Evolutionary conservation across 2,329 filamentous ascomycete species (phyloP), one percentile per base, ranked within the genome.

Genomic region (Colletotrichum chlorophyti): DNA sequence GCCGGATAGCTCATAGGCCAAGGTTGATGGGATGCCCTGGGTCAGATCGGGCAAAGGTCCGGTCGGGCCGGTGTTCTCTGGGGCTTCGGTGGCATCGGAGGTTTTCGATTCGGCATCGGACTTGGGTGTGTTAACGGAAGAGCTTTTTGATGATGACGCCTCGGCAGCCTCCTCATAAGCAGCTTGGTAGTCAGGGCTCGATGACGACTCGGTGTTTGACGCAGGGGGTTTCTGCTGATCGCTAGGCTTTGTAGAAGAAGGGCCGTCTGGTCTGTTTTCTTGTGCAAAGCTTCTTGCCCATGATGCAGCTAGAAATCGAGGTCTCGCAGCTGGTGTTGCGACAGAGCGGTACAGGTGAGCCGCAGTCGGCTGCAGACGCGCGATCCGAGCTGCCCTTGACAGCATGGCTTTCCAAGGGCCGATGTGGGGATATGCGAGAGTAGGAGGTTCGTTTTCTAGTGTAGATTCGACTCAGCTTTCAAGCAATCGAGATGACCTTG

Each of bases 21-120:
- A 83, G 1, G 93, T 97, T 2, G 93, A 97, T 0, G 94, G 94
- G 62, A 98, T 96, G 63, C 94, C 94, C 69, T 94, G 89, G n/a
- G 92, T 95, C 40, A 98, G 82, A 71, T 98, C 93, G 50, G 94
- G 94, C 11, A 97, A 84, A 50, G 91, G 88, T 67, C 88, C 83
- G 43, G 69, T 69, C 5, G 58, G 53, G 26, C 19, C 47, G 15
- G 35, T 31, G 7, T 59, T 50, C 37, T 63, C 60, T 40, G 48
- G 46, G 17, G 42, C 23, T 46, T 53, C 40, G 41, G 57, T 53
- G n/a, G 52, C 47, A 32, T 60, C 55, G 57, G 51, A 27, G 41
- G 50, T 51, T 21, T 55, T 50, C 31, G 51, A 17, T 29, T 55
- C 38, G 26, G 41, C 40, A 24, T 38, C 41, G 50, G 51, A 19